A percentile compares a stretch with the other conserved stretches of the same genome.
These are phyloP conservation scores for Litchi chinensis DNA, from an alignment of 345 rosid genomes.

Conservation along the genomic window DNA sequence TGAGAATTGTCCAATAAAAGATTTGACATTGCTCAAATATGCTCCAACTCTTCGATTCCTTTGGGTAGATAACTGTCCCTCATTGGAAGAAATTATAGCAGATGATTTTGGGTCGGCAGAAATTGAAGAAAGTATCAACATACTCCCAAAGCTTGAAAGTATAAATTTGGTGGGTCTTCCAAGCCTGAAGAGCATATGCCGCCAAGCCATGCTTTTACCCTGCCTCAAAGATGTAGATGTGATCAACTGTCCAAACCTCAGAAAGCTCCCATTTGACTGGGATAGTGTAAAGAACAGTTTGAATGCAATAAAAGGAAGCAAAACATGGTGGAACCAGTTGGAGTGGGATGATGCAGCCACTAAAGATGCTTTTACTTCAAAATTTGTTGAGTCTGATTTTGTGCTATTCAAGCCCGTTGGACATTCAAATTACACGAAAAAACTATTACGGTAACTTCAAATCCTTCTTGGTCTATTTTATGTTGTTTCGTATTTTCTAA, in stretches of 20 bases:
- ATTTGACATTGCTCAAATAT: not conserved
- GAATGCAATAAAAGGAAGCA: not conserved
- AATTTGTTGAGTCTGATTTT: not conserved
- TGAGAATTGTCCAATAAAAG: not conserved
- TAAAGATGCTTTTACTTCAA: not conserved
- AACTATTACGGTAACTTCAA: not conserved
- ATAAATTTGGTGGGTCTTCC: not conserved
- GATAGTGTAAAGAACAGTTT: not conserved
- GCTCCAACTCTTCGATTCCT: not conserved
- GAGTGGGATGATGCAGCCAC: not conserved
- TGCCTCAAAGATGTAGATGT: not conserved
- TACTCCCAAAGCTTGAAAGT: not conserved
- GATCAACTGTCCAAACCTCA: not conserved
- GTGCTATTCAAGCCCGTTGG: not conserved
- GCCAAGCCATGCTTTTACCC: not conserved
- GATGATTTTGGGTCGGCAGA: not conserved
- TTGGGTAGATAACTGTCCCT: not conserved
- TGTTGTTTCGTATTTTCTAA: no score
- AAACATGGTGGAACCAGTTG: not conserved
- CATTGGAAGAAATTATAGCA: not conserved
- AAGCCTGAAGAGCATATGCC: conserved; percentile 1
- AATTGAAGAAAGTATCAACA: not conserved
- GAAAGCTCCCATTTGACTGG: not conserved
- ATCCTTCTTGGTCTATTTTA: not conserved
- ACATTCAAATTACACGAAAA: not conserved